Percentiles rank a stretch among this genome's conserved stretches.
phyloP scores from a whole-genome alignment of 306 rosid species.

The Sophora flavescens region DNA sequence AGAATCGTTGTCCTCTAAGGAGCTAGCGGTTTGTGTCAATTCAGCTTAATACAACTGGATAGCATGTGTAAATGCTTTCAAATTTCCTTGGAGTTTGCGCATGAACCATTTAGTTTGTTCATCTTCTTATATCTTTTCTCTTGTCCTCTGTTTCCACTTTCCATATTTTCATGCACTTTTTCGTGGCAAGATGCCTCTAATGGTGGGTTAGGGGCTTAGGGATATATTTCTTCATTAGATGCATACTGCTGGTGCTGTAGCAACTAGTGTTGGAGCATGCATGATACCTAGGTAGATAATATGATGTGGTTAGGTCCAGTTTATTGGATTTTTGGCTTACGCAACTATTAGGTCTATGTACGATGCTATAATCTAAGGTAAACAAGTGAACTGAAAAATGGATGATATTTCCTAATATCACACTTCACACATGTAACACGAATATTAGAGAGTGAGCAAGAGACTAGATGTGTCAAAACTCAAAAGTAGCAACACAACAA shows the following conservation, averaged over 20 bases:
- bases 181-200: not conserved
- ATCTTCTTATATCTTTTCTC: conserved; percentile 7
- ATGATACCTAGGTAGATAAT: conserved; percentile 10
- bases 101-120: conserved; percentile 21
- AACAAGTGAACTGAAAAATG: conserved; percentile 17
- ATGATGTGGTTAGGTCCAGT: conserved; percentile 8
- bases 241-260: conserved; percentile 36
- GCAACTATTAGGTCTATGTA: not conserved
- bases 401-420: conserved; percentile 9
- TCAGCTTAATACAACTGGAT: conserved; percentile 29
- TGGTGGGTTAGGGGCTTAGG: conserved; percentile 27
- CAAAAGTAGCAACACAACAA: not conserved
- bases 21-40: not conserved
- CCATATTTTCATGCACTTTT: conserved; percentile 7
- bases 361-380: conserved; percentile 13
- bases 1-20: conserved; percentile 3
- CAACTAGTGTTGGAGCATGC: conserved; percentile 10
- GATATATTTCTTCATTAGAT: conserved; percentile 24
- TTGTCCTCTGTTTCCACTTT: conserved; percentile 31
- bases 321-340: conserved; percentile 11
- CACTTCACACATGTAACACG: not conserved
- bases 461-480: not conserved
- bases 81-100: conserved; percentile 14
- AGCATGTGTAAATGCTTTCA: not conserved
- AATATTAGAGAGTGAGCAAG: conserved; percentile 7